phyloP scores from a whole-genome alignment of 208 protist genomes.

The Spongospora subterranea region DNA sequence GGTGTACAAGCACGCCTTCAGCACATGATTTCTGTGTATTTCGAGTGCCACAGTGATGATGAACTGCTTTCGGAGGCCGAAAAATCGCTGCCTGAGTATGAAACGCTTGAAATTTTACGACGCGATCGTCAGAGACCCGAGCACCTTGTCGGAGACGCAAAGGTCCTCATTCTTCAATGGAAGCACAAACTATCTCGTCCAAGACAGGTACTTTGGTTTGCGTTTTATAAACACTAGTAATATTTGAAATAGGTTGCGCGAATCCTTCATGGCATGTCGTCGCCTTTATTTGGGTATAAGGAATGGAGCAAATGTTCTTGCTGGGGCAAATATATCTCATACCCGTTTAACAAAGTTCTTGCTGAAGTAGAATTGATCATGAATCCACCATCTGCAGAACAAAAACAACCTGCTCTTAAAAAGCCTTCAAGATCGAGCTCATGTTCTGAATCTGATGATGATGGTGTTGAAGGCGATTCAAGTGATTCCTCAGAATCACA shows the following conservation, averaged over 20 bases:
- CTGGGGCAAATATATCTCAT: slow-evolving; percentile 48
- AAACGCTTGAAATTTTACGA: not conserved
- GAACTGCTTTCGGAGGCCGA: not conserved
- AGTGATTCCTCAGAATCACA: no score
- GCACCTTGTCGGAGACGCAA: not conserved
- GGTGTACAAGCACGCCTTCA: not conserved
- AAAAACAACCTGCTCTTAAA: not conserved
- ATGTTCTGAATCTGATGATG: not conserved
- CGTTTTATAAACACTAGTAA: not conserved
- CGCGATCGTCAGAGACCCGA: not conserved
- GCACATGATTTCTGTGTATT: not conserved
- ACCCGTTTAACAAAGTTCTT: slow-evolving; percentile 5
- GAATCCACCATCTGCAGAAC: not conserved
- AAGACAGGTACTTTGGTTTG: not conserved
- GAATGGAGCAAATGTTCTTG: slow-evolving; percentile 3
- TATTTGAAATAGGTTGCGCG: not conserved
- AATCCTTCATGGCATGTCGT: slow-evolving; percentile 16
- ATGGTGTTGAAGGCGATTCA: no score
- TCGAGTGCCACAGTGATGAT: not conserved
- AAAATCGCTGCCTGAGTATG: not conserved
- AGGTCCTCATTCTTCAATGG: slow-evolving; percentile 23
- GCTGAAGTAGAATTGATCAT: not conserved
- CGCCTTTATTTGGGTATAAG: not conserved
- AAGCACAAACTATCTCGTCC: not conserved
- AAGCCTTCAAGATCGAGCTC: not conserved